Evolutionary conservation across 176 grass and related monocot genomes (phyloP).

Genomic region (Bromus sterilis): DNA sequence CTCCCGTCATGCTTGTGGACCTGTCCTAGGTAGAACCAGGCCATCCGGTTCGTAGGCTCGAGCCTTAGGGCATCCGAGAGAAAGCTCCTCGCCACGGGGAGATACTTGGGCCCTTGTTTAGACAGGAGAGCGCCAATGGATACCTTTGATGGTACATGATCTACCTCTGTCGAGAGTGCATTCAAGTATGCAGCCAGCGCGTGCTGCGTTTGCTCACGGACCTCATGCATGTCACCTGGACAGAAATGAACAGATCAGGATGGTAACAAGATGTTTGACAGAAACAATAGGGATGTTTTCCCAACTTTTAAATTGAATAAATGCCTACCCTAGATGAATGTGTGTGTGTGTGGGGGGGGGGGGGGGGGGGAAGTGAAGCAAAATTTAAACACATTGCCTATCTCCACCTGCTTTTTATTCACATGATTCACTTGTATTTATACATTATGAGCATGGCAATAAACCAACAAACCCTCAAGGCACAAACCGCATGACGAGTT

Average conservation of each 20-base stretch:
- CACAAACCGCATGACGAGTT: not conserved
- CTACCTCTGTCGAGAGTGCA: conserved; percentile 55
- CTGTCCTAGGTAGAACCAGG: conserved; percentile 93
- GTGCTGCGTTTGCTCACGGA: conserved; percentile 26
- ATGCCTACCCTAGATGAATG: not conserved
- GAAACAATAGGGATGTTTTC: not conserved
- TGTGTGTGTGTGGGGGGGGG: too few relatives aligned
- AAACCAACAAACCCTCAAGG: not conserved
- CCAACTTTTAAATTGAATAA: not conserved
- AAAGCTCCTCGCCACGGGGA: conserved; percentile 70
- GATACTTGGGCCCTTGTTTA: conserved; percentile 63
- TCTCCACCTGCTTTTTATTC: not conserved
- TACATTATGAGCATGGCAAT: not conserved
- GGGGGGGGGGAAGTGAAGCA: too few relatives aligned
- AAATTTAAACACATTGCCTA: not conserved
- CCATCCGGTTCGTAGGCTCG: conserved; percentile 66
- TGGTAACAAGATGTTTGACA: not conserved
- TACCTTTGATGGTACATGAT: conserved; percentile 77
- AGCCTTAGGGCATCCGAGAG: conserved; percentile 83
- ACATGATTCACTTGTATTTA: not conserved
- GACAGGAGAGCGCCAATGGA: conserved; percentile 64
- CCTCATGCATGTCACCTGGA: conserved; percentile 62
- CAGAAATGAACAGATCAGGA: not conserved
- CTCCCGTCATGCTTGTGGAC: conserved; percentile 76
- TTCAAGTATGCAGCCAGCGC: conserved; percentile 62